phyloP scores from a whole-genome alignment of 805 yeast species.

The Ogataea populi-albae region DNA sequence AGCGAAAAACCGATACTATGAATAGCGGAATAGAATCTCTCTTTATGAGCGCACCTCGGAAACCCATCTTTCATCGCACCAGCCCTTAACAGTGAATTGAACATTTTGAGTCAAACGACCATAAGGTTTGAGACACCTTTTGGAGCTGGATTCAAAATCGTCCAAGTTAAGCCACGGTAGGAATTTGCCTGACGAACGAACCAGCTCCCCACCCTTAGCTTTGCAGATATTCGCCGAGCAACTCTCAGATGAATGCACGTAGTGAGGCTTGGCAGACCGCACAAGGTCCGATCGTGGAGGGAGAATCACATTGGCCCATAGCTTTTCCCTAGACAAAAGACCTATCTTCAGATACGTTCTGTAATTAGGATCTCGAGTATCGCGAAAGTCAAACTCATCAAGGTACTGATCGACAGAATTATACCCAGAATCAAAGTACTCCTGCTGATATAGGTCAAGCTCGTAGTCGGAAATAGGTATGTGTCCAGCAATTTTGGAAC shows the following conservation, averaged over 20 bases:
- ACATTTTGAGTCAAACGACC: constrained; percentile 25
- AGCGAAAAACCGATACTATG: background rate
- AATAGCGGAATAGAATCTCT: constrained; percentile 1
- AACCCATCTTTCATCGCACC: constrained; percentile 48
- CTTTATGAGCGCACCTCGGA: constrained; percentile 10
- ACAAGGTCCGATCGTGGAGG: constrained; percentile 46
- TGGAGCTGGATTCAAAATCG: constrained; percentile 16
- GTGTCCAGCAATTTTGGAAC: constrained; percentile 35
- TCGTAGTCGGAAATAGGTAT: constrained; percentile 34
- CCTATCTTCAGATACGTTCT: constrained; percentile 34
- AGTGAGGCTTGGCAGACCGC: constrained; percentile 8
- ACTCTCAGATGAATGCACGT: constrained; percentile 6
- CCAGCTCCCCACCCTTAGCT: constrained; percentile 11
- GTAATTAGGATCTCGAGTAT: constrained; percentile 11
- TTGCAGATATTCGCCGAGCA: constrained; percentile 5
- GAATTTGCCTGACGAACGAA: constrained; percentile 25
- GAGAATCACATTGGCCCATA: constrained; percentile 53
- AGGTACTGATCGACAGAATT: constrained; percentile 26
- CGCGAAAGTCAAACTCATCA: constrained; percentile 16
- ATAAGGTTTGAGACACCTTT: constrained; percentile 25
- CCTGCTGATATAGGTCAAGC: constrained; percentile 31
- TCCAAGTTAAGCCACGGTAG: constrained; percentile 29
- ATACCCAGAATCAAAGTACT: constrained; percentile 25
- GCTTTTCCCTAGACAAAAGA: constrained; percentile 43
- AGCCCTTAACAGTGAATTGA: constrained; percentile 51